These are phyloP conservation scores for Aspergillus incahuasiensis DNA, from an alignment of 495 filamentous ascomycete genomes.

Conservation along the genomic window DNA sequence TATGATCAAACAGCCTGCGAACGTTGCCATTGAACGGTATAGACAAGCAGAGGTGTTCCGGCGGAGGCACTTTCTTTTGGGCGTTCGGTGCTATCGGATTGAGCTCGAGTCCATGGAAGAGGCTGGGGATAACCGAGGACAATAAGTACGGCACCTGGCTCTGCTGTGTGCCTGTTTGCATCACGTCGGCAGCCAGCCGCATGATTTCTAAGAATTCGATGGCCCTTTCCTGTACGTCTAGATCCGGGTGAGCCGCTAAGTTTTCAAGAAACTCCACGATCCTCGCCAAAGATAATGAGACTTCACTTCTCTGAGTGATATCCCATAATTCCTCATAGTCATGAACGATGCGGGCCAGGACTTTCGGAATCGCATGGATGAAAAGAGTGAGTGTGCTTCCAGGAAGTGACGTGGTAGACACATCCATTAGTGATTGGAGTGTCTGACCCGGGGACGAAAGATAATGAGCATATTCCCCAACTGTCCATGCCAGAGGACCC, in stretches of 20 bases:
- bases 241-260: constrained; percentile 69
- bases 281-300: constrained; percentile 69
- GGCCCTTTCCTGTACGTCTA: constrained; percentile 94
- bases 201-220: constrained; percentile 90
- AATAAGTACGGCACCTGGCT: constrained; percentile 73
- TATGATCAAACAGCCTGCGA: constrained; percentile 46
- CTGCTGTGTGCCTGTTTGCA: constrained; percentile 53
- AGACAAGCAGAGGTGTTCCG: constrained; percentile 67
- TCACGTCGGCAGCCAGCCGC: constrained; percentile 76
- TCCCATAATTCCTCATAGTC: constrained; percentile 54
- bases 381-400: constrained; percentile 65
- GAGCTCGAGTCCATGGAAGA: constrained; percentile 80
- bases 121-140: constrained; percentile 77
- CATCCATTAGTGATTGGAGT: constrained; percentile 67
- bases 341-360: constrained; percentile 62
- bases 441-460: constrained; percentile 61
- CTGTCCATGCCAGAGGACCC: constrained; percentile 72
- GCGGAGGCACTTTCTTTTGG: constrained; percentile 81
- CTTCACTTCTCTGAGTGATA: constrained; percentile 59
- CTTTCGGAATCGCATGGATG: constrained; percentile 82
- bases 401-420: constrained; percentile 54
- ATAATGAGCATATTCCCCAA: constrained; percentile 75
- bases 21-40: constrained; percentile 78
- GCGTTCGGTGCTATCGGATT: constrained; percentile 84
- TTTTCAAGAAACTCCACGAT: constrained; percentile 77